Evolutionary conservation across 768 basidiomycete genomes (phyloP).

Genomic region (Auriscalpium vulgare): DNA sequence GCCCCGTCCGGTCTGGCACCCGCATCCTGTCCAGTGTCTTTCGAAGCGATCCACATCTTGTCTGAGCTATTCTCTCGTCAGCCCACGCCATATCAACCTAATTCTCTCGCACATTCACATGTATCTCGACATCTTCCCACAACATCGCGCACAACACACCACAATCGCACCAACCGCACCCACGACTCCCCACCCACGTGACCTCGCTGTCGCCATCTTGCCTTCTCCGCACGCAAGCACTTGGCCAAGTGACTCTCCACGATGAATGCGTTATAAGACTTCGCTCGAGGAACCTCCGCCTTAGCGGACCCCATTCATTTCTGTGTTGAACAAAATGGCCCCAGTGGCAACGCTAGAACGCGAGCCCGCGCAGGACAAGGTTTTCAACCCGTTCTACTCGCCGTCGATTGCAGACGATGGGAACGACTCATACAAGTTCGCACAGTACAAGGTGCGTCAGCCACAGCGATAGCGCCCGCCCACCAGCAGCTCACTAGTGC

Average conservation of each 20-base stretch:
- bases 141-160: too few relatives aligned
- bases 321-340: slow-evolving; percentile 3
- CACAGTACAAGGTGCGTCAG: slow-evolving; percentile 47
- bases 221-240: slow-evolving; percentile 19
- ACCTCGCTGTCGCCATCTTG: slow-evolving; percentile 19
- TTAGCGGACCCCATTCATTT: not conserved
- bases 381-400: slow-evolving; percentile 64
- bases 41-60: too few relatives aligned
- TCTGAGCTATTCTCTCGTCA: too few relatives aligned
- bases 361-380: not conserved
- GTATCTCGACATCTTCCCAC: too few relatives aligned
- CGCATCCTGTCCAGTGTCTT: too few relatives aligned
- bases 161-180: too few relatives aligned
- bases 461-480: not conserved
- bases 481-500: not conserved
- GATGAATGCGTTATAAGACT: too few relatives aligned
- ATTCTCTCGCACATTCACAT: too few relatives aligned
- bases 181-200: slow-evolving; percentile 17
- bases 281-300: too few relatives aligned
- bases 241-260: not conserved
- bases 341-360: not conserved
- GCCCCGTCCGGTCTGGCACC: too few relatives aligned
- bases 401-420: slow-evolving; percentile 45
- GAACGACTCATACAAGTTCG: slow-evolving; percentile 44
- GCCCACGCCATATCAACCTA: too few relatives aligned